Evolutionary conservation across 768 basidiomycete genomes (phyloP).

Genomic region (Calvatia gigantea): DNA sequence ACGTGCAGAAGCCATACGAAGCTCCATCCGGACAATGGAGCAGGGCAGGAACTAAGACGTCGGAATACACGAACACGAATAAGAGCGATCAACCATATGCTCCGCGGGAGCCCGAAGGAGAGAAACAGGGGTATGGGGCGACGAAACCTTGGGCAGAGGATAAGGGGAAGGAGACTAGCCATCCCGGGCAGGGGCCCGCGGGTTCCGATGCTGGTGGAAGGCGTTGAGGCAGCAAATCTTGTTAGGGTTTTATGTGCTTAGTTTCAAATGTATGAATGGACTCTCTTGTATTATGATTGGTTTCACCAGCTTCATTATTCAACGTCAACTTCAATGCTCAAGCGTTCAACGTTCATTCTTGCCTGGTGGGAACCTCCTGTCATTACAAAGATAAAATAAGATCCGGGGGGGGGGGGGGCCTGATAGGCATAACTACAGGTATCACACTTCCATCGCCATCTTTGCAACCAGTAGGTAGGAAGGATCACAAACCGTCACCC

Average conservation of each 20-base stretch:
- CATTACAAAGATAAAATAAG: no score
- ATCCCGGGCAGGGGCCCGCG: slow-evolving; percentile 11
- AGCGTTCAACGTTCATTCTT: no score
- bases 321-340: no score
- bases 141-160: slow-evolving; percentile 4
- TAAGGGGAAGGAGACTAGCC: slow-evolving; percentile 8
- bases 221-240: neutral
- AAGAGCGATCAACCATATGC: slow-evolving; percentile 2
- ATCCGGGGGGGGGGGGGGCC: no score
- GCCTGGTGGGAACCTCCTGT: no score
- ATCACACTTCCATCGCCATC: no score
- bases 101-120: neutral
- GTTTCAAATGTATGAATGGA: neutral
- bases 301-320: no score
- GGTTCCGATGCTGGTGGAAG: slow-evolving; percentile 9
- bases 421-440: no score
- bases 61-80: neutral
- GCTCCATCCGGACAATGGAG: slow-evolving; percentile 11
- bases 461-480: no score
- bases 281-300: neutral
- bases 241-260: neutral
- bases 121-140: slow-evolving; percentile 8
- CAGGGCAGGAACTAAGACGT: slow-evolving; percentile 1
- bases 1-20: slow-evolving; percentile 18
- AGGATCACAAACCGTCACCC: slow-evolving; percentile 21